Conservation (phyloP, 2,329 filamentous ascomycete species). For the Trichoderma afroharzianum region DNA sequence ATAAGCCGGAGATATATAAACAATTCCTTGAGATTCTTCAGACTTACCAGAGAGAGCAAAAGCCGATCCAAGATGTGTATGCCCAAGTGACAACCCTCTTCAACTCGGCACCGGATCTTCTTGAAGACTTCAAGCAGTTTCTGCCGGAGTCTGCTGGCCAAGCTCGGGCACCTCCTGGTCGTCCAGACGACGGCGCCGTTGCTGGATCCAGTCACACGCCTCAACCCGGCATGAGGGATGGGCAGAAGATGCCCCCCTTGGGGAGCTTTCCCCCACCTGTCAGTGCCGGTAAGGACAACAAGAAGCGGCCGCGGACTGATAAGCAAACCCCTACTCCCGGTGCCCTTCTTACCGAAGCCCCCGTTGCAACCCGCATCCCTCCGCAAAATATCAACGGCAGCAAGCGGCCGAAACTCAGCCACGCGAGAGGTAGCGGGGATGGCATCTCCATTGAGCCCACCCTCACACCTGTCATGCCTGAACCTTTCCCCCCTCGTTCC, state of each 20-base stretch:
- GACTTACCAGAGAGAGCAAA: slow-evolving; percentile 96
- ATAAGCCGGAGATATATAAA: slow-evolving; percentile 97
- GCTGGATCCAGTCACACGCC: slow-evolving; percentile 51
- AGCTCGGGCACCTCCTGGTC: slow-evolving; percentile 49
- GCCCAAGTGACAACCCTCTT: slow-evolving; percentile 94
- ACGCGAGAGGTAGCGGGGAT: slow-evolving; percentile 59
- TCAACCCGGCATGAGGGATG: slow-evolving; percentile 52
- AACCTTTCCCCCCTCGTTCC: slow-evolving; percentile 75
- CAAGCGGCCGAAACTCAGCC: slow-evolving; percentile 72
- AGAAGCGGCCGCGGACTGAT: slow-evolving; percentile 72
- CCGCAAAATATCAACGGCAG: slow-evolving; percentile 37
- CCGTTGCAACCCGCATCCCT: slow-evolving; percentile 34
- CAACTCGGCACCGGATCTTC: slow-evolving; percentile 84
- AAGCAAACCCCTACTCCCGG: slow-evolving; percentile 50
- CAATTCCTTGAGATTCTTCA: slow-evolving; percentile 97
- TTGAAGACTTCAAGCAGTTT: slow-evolving; percentile 99
- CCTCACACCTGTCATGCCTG: slow-evolving; percentile 80
- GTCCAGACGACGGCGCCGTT: slow-evolving; percentile 53
- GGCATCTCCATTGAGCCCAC: slow-evolving; percentile 74
- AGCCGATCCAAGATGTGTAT: slow-evolving; percentile 97
- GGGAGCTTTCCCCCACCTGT: slow-evolving; percentile 85
- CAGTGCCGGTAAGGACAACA: slow-evolving; percentile 83
- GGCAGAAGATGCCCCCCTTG: slow-evolving; percentile 83
- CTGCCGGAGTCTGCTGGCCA: slow-evolving; percentile 74
- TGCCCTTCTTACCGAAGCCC: slow-evolving; percentile 42